Evolutionary conservation across 179 eudicot genomes (phyloP), one percentile per base, ranked within the genome.

Genomic region (Gypsophila paniculata): DNA sequence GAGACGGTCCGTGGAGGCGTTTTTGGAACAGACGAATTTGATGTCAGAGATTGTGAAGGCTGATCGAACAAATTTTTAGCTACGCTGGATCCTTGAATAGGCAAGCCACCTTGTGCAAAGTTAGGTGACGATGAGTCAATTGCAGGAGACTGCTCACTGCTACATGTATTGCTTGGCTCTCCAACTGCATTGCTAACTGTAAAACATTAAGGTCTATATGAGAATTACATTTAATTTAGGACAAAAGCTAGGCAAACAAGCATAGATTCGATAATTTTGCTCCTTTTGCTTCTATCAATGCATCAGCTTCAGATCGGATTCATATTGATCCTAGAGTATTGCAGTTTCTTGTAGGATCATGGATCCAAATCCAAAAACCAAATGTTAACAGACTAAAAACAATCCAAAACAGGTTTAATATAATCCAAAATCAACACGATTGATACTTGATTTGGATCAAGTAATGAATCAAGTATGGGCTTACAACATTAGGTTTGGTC

Each of bases 11-110:
- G 85, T 44, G 86, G 82, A 42, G 96, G 94, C 59, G 98, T 90
- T 70, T 83, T 86, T 17, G 94, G 89, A 61, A 83, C 80, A n/a
- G 91, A 79, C 36, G 90, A 83, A 71, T 87, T 84, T 29, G 83
- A 73, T 14, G 75, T 80, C n/a, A 87, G 88, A 11, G 96, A 84
- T 29, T 57, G 79, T 65, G 78, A 70, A 25, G 74, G 65, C 64
- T 86, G 81, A 64, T 79, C 84, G 84, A 89, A 91, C 82, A 91
- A 69, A 74, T 83, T 86, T 72, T 88, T 93, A 19, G 85, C 96
- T 38, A 89, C 86, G 71, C 76, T 79, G 36, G 91, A 83, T 59
- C 89, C 93, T 83, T 85, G 86, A 76, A 79, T 69, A 18, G 76
- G 82, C 49, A 84, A 76, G 8, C 77, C 80, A 36, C 73, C 78